phyloP scores from a whole-genome alignment of 2,329 filamentous ascomycete species.

The Sporothrix euskadiensis region DNA sequence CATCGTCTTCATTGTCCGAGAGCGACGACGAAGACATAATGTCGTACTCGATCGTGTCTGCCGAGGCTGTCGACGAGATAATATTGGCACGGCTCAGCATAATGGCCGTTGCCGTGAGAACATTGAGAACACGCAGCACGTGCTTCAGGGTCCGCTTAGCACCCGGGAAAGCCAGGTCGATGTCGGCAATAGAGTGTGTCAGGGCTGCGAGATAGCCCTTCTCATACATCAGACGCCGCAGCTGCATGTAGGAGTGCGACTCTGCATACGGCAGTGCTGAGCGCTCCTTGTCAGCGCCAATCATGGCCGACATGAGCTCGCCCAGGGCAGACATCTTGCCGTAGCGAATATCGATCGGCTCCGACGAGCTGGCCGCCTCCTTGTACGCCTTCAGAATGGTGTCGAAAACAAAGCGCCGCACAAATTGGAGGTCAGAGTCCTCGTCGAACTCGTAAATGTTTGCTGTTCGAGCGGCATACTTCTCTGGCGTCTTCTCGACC shows the following conservation, averaged over 20 bases:
- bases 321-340: conserved; percentile 82
- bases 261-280: conserved; percentile 47
- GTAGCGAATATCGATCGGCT: conserved; percentile 82
- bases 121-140: conserved; percentile 85
- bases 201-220: conserved; percentile 90
- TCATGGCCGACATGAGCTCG: conserved; percentile 90
- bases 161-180: conserved; percentile 91
- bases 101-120: conserved; percentile 83
- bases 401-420: conserved; percentile 92
- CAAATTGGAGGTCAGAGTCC: conserved; percentile 82
- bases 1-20: conserved; percentile 77
- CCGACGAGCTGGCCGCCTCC: conserved; percentile 75
- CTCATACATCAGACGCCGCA: conserved; percentile 96
- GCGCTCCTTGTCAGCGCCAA: conserved; percentile 76
- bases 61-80: conserved; percentile 60
- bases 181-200: conserved; percentile 88
- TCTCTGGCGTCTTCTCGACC: conserved; percentile 84
- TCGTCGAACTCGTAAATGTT: conserved; percentile 69
- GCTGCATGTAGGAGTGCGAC: conserved; percentile 70
- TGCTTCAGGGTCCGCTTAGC: conserved; percentile 96
- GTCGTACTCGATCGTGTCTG: conserved; percentile 77
- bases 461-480: conserved; percentile 57
- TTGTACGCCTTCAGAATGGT: conserved; percentile 90
- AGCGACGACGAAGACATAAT: conserved; percentile 84
- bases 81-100: conserved; percentile 80